Evolutionary conservation across 495 filamentous ascomycete genomes (phyloP), one percentile per base, ranked within the genome.

Genomic region (Daldinia bambusicola): DNA sequence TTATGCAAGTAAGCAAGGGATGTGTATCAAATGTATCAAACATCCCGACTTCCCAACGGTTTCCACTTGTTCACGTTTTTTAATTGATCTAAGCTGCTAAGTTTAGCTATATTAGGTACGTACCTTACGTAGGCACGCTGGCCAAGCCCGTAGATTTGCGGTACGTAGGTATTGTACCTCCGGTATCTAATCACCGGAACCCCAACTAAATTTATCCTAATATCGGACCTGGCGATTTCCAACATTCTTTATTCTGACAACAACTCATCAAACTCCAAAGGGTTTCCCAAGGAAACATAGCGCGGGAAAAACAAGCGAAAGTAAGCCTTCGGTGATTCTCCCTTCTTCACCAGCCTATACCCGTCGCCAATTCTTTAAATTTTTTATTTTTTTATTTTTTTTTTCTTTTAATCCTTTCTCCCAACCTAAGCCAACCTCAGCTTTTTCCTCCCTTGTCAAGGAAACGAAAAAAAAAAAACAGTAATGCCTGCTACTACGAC

Each of bases 401-500:
- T 30, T 14, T 34, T n/a, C n/a, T n/a, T n/a, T n/a, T n/a, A n/a
- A n/a, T n/a, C n/a, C n/a, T n/a, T n/a, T n/a, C n/a, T n/a, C n/a
- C n/a, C n/a, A n/a, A n/a, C n/a, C n/a, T n/a, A n/a, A n/a, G n/a
- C n/a, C n/a, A n/a, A n/a, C n/a, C n/a, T n/a, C n/a, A n/a, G n/a
- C n/a, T n/a, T n/a, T n/a, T n/a, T n/a, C n/a, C n/a, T n/a, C n/a
- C n/a, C n/a, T n/a, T n/a, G n/a, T n/a, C n/a, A n/a, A n/a, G n/a
- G 10, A 51, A 57, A 0, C 58, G 22, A 37, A 40, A 45, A 10
- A 3, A 38, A 72, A 26, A 26, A 26, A 26, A 26, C 1, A 66
- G 22, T n/a, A 37, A 81, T 82, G 79, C 71, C 81, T 37, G 64
- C 80, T 30, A 74, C 75, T 14, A 77, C 72, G 62, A 79, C 75